phyloP scores from a whole-genome alignment of 495 filamentous ascomycete genomes.

The Hypoxylon lienhwacheense region DNA sequence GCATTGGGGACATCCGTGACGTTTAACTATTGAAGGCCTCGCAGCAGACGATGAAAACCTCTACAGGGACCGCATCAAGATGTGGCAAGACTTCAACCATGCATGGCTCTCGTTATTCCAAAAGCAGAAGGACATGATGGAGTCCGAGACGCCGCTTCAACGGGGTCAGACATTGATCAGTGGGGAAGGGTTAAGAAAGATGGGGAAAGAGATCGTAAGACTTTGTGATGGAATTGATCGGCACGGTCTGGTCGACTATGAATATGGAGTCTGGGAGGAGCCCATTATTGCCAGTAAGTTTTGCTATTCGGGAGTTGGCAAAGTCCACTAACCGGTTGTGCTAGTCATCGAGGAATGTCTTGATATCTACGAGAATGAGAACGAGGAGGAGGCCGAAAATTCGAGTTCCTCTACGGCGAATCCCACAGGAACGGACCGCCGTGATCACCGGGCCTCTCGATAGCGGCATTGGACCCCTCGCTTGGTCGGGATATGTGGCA shows the following conservation, averaged over 20 bases:
- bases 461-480: background rate
- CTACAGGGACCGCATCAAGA: slow-evolving; percentile 68
- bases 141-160: slow-evolving; percentile 60
- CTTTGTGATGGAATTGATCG: slow-evolving; percentile 85
- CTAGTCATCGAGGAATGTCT: slow-evolving; percentile 68
- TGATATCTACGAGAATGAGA: slow-evolving; percentile 55
- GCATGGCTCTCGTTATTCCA: slow-evolving; percentile 90
- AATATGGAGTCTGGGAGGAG: slow-evolving; percentile 96
- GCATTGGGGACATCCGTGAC: slow-evolving; percentile 22
- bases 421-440: slow-evolving; percentile 19
- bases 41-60: slow-evolving; percentile 70
- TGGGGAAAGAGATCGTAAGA: slow-evolving; percentile 79
- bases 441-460: slow-evolving; percentile 26
- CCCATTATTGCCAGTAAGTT: slow-evolving; percentile 79
- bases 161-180: slow-evolving; percentile 67
- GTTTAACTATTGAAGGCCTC: slow-evolving; percentile 42
- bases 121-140: slow-evolving; percentile 78
- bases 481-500: slow-evolving; percentile 1
- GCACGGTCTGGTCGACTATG: slow-evolving; percentile 92
- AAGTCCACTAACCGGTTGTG: slow-evolving; percentile 10
- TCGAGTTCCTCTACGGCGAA: slow-evolving; percentile 22
- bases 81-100: slow-evolving; percentile 95
- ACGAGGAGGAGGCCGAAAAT: slow-evolving; percentile 39
- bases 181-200: slow-evolving; percentile 68
- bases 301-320: slow-evolving; percentile 9